Conservation (phyloP, 257 asterid genomes). For the Ajuga chamaepitys region DNA sequence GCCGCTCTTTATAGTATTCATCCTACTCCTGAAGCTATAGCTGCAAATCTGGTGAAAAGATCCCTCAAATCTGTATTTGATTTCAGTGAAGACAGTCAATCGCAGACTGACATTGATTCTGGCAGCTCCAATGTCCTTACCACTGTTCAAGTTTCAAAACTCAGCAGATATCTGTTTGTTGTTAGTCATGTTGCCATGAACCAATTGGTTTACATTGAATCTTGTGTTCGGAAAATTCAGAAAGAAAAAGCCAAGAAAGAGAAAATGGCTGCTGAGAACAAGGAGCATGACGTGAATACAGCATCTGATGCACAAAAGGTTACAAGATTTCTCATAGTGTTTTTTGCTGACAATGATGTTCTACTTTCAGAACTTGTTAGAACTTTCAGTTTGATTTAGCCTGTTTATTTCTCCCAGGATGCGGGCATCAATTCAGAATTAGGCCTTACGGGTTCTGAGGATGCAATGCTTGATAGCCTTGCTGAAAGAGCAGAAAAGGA, state of each 20-base stretch:
- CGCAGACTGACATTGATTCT: slow-evolving; percentile 34
- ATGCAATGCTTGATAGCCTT: slow-evolving; percentile 75
- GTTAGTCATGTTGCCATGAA: slow-evolving; percentile 89
- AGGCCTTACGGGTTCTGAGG: slow-evolving; percentile 91
- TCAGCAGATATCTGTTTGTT: slow-evolving; percentile 67
- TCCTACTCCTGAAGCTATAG: slow-evolving; percentile 82
- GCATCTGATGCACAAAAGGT: slow-evolving; percentile 51
- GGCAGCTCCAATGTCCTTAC: slow-evolving; percentile 32
- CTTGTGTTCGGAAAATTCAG: slow-evolving; percentile 64
- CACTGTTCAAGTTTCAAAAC: slow-evolving; percentile 56
- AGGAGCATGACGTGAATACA: slow-evolving; percentile 21
- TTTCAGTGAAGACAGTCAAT: slow-evolving; percentile 33
- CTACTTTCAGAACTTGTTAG: slow-evolving; percentile 7
- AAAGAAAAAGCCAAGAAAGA: slow-evolving; percentile 73
- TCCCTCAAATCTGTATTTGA: slow-evolving; percentile 63
- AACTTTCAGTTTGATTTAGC: slow-evolving; percentile 8
- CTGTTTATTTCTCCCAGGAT: slow-evolving; percentile 36
- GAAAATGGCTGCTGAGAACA: slow-evolving; percentile 43
- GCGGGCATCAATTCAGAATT: slow-evolving; percentile 71
- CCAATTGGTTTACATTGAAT: slow-evolving; percentile 77
- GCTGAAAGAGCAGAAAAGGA: slow-evolving; percentile 88
- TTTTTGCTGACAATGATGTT: slow-evolving; percentile 12
- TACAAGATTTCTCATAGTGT: slow-evolving; percentile 3
- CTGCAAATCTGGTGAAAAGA: slow-evolving; percentile 62
- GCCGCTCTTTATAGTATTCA: slow-evolving; percentile 70